Evolutionary conservation across 2,329 filamentous ascomycete genomes (phyloP), one percentile per base, ranked within the genome.

Genomic region (Allantophomopsis cytisporea): DNA sequence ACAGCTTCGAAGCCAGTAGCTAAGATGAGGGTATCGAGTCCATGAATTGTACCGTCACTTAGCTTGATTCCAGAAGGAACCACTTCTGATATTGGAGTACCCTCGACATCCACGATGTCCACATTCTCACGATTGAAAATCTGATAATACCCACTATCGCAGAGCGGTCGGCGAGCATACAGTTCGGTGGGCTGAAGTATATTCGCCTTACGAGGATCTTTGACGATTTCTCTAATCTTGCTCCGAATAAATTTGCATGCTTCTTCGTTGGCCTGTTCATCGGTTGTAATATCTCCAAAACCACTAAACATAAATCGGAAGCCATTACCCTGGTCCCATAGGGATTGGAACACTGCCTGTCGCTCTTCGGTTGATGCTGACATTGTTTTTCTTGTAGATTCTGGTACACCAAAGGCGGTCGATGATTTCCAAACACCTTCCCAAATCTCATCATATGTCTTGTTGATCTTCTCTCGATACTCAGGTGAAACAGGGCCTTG

Each of bases 1-100:
- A 61, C 46, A 1, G 57, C 54, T 39, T 66, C 62, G 39, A 62
- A 67, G 0, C 63, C 63, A 0, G 56, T 65, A 14, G 53, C 61
- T 39, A 39, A 41, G 32, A 47, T 43, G n/a, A 58, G 42, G 18
- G 51, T 41, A 43, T 60, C 56, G 2, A 59, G 38, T 14, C 56
- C 46, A 21, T 52, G 43, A 4, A 48, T 15, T 1, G 35, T 44
- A 15, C 50, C 50, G 34, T 54, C 47, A 6, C 18, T 31, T 7
- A 45, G 45, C 17, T 42, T 43, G 17, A 60, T 53, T 2, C 57
- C 55, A 2, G 45, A 43, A 14, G 38, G 38, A 2, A 45, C 51
- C 15, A 59, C 40, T 20, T 42, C 42, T 0, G 40, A 39, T 20
- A 60, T 57, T 5, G 53, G 50, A 12, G 48, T 51, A 4, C 37